A percentile compares a stretch with the other conserved stretches of the same genome.
Conservation (phyloP, 148 eudicot species). For the Salicornia ramosissima region DNA sequence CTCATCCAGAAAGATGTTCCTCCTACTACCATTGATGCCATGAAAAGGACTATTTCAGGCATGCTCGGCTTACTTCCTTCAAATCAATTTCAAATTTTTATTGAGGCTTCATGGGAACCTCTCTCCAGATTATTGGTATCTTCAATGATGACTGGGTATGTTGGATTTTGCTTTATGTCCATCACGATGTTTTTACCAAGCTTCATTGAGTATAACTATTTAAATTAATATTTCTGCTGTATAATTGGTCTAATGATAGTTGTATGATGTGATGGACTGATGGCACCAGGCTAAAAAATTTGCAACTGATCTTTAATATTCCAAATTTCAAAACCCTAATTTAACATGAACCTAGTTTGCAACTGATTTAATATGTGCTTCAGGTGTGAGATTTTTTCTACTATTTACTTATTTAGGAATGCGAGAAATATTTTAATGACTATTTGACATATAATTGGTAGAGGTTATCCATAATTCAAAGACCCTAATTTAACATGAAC, state of each 20-base stretch:
- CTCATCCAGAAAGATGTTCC: constrained; percentile 94
- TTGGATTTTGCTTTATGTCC: not conserved
- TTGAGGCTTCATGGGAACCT: constrained; percentile 93
- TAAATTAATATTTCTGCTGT: not conserved
- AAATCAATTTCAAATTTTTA: constrained; percentile 74
- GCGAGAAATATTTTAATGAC: not conserved
- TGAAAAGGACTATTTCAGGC: constrained; percentile 96
- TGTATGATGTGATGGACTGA: not conserved
- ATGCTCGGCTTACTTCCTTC: constrained; percentile 98
- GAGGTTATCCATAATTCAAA: not conserved
- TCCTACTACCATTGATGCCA: constrained; percentile 80
- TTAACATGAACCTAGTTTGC: too few relatives aligned
- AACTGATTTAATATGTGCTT: not conserved
- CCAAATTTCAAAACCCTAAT: not conserved
- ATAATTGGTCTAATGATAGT: not conserved
- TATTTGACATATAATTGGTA: not conserved
- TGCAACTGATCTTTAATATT: not conserved
- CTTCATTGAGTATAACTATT: not conserved
- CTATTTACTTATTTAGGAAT: not conserved
- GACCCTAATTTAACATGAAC: not conserved
- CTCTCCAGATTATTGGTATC: constrained; percentile 83
- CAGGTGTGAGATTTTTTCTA: too few relatives aligned
- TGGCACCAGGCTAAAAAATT: not conserved
- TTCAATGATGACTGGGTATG: constrained; percentile 96
- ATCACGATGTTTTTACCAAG: too few relatives aligned